Percentiles rank a stretch among this genome's conserved stretches.
These are phyloP conservation scores for Polyplosphaeria fusca DNA, from an alignment of 495 filamentous ascomycete species.

Conservation along the genomic window DNA sequence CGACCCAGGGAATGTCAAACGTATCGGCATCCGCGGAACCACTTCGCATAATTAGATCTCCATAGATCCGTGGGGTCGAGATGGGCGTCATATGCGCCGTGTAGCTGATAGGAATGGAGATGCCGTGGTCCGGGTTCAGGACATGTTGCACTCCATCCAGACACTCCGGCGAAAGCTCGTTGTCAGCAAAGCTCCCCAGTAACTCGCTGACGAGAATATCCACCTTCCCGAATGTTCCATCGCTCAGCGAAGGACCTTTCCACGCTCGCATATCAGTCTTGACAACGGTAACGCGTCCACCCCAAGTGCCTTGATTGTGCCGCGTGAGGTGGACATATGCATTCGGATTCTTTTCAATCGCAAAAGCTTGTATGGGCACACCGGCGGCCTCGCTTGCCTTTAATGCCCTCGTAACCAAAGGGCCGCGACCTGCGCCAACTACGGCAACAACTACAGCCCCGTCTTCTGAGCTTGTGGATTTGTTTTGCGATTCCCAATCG, in stretches of 20 bases:
- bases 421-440: conserved; percentile 87
- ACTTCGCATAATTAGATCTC: conserved; percentile 65
- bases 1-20: conserved; percentile 83
- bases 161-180: conserved; percentile 61
- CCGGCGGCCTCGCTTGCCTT: conserved; percentile 72
- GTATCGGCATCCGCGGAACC: conserved; percentile 61
- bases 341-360: conserved; percentile 97
- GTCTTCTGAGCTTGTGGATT: conserved; percentile 64
- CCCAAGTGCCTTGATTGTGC: conserved; percentile 78
- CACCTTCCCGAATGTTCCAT: conserved; percentile 56
- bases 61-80: conserved; percentile 78
- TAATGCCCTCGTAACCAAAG: conserved; percentile 80
- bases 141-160: conserved; percentile 86
- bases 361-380: conserved; percentile 79
- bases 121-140: conserved; percentile 67
- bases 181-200: conserved; percentile 69
- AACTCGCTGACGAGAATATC: conserved; percentile 95
- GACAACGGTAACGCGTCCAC: conserved; percentile 70
- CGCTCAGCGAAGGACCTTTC: conserved; percentile 63
- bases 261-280: conserved; percentile 97
- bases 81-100: conserved; percentile 89
- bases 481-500: conserved; percentile 72
- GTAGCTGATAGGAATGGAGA: conserved; percentile 90
- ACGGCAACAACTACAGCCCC: conserved; percentile 81
- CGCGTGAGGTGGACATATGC: conserved; percentile 87